Conservation (phyloP, 345 rosid species). For the Triadica sebifera region DNA sequence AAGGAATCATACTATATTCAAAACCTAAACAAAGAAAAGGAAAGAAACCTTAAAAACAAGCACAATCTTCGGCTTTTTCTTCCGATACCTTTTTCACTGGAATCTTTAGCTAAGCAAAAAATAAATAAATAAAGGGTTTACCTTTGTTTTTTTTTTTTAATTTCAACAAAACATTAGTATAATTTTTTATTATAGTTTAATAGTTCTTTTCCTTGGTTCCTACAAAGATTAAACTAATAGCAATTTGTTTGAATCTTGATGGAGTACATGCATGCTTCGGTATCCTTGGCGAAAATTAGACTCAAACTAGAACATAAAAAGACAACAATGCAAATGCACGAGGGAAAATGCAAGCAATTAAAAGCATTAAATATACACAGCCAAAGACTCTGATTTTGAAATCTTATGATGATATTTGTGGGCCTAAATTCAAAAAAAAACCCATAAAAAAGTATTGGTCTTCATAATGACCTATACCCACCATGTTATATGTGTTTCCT, state of each 20-base stretch:
- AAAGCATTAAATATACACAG: neutral
- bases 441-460: neutral
- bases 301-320: constrained; percentile 9
- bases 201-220: constrained; percentile 14
- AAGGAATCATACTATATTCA: constrained; percentile 13
- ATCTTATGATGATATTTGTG: constrained; percentile 9
- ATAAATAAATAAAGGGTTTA: neutral
- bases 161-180: neutral
- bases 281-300: constrained; percentile 25
- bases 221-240: constrained; percentile 16
- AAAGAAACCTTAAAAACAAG: constrained; percentile 31
- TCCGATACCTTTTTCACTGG: neutral
- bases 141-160: neutral
- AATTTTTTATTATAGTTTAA: constrained; percentile 3
- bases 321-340: neutral
- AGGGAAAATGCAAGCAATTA: neutral
- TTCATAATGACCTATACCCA: neutral
- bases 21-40: constrained; percentile 1
- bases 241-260: constrained; percentile 24
- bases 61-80: constrained; percentile 23
- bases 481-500: neutral
- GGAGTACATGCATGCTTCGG: constrained; percentile 29
- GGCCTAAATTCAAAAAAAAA: neutral
- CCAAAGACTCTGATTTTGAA: neutral
- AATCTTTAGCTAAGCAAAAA: constrained; percentile 4